Evolutionary conservation across 2,329 filamentous ascomycete species (phyloP).

Genomic region (Venturia asperata): DNA sequence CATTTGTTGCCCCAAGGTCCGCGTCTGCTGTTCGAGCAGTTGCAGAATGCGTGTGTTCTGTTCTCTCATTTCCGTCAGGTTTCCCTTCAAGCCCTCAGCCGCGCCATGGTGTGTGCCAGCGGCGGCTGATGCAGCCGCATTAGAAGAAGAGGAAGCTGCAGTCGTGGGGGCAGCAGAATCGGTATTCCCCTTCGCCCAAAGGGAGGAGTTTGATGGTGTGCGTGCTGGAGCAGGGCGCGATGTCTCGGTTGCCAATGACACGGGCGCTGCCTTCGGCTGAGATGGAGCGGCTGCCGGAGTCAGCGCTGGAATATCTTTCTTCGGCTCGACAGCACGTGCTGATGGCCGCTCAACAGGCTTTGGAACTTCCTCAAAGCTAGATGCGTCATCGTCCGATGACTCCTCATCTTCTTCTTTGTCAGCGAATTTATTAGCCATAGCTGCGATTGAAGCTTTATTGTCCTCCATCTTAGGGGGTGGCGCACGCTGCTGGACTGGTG

Average conservation of each 20-base stretch:
- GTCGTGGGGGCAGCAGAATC: not conserved
- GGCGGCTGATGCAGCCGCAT: constrained; percentile 34
- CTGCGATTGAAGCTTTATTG: constrained; percentile 79
- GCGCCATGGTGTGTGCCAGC: constrained; percentile 32
- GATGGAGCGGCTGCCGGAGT: constrained; percentile 30
- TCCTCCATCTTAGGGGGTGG: constrained; percentile 68
- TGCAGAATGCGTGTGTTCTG: constrained; percentile 27
- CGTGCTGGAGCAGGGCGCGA: constrained; percentile 32
- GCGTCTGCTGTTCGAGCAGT: constrained; percentile 68
- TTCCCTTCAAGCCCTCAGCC: constrained; percentile 53
- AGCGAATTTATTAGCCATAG: constrained; percentile 78
- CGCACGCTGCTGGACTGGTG: constrained; percentile 38
- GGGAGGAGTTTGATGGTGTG: too few species aligned
- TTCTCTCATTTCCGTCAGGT: constrained; percentile 66
- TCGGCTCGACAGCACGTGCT: constrained; percentile 35
- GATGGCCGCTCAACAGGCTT: constrained; percentile 61
- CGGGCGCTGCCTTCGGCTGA: constrained; percentile 22
- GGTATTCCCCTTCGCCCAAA: too few species aligned
- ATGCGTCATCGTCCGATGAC: constrained; percentile 57
- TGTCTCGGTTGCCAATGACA: constrained; percentile 29
- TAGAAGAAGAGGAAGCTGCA: constrained; percentile 21
- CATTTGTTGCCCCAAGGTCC: constrained; percentile 69
- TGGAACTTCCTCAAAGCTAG: constrained; percentile 79
- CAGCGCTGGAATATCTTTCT: constrained; percentile 33
- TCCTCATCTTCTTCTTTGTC: constrained; percentile 61